Base-by-base conservation (phyloP, 768 basidiomycete genomes). In the Austroboletus eburneus region DNA sequence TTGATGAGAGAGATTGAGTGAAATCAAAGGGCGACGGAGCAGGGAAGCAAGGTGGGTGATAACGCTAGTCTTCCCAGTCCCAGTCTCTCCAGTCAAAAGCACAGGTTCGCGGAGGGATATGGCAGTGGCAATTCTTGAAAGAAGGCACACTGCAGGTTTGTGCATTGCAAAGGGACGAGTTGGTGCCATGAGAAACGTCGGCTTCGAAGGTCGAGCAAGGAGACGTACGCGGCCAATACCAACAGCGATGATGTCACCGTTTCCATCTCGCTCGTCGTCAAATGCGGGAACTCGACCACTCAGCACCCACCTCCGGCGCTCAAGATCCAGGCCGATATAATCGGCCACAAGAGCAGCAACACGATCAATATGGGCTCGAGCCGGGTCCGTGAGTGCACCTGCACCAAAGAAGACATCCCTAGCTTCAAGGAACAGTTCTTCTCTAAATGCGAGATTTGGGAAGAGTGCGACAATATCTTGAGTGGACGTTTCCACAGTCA, bases 21-120 rank as follows among this genome's bases (percentile, higher is more conserved):
- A 91, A 45, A 91, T 78, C 27, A 99, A 76, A 1, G 84, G 81
- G 10, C 80, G 78, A 7, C 75, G 77, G 23, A 96, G 76, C n/a
- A 88, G 66, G 2, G 83, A 75, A 10, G 96, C 86, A 24, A 98
- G 75, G 57, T 96, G 83, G 3, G 92, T 88, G 14, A 99, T 80
- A 17, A 83, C 78, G 43, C 93, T 94, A 1, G 96, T 99, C 68
- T 99, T 99, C 13, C 96, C 96, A 1, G 96, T 99, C n/a, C 96
- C 96, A 2, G 96, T 99, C 71, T 99, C 96, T 38, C 96, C 96
- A 0, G 93, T 92, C 21, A 99, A 76, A 8, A 99, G 76, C 5
- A 94, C 73, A 5, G 96, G 92, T 60, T 99, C 96, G 13, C 68
- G 68, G 38, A 86, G 71, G 0, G 83, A 73, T 38, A 92, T 72